Base-by-base conservation (phyloP, 108 stramenopile species). In the Pseudonitzschia pungens region DNA sequence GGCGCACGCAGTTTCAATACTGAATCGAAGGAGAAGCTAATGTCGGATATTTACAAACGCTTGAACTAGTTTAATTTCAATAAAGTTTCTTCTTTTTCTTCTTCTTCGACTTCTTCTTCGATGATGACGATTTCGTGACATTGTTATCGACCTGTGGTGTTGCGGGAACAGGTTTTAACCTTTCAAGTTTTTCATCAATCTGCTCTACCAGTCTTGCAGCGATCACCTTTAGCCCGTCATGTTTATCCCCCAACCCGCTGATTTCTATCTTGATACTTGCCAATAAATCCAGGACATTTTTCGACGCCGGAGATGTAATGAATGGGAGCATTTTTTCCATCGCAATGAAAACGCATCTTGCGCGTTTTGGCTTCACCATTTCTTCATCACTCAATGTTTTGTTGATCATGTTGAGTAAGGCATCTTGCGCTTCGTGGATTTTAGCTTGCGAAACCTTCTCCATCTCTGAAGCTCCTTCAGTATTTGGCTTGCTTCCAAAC, bases 1-100 rank as follows among this genome's bases (percentile, higher is more conserved):
- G 50, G 87, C 75, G 41, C 88, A 93, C 57, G 87, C 84, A 9
- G 58, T 94, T 43, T 89, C 87, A 0, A 84, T 94, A 48, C 62
- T 94, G 22, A 91, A 91, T 79, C 84, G 92, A 32, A 65, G 86
- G 69, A 63, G 69, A 40, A 76, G 81, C 72, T n/a, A 40, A 12
- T 62, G 11, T 62, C 16, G 33, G 16, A 24, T 58, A 22, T 40
- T 40, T 41, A 40, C 14, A n/a, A 62, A 11, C 16, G 33, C 15
- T 62, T 24, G 26, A 40, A 48, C 45, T 48, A 18, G 10, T n/a
- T 62, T 62, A 62, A 40, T 18, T 22, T 62, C n/a, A 40, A 33
- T 72, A 69, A 63, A 43, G 72, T 69, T 79, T 81, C 28, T 81
- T 76, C 60, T 79, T 78, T 69, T 78, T 80, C 67, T 80, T 85